phyloP scores from a whole-genome alignment of 352 stramenopile species.

The Globisporangium radiosum region DNA sequence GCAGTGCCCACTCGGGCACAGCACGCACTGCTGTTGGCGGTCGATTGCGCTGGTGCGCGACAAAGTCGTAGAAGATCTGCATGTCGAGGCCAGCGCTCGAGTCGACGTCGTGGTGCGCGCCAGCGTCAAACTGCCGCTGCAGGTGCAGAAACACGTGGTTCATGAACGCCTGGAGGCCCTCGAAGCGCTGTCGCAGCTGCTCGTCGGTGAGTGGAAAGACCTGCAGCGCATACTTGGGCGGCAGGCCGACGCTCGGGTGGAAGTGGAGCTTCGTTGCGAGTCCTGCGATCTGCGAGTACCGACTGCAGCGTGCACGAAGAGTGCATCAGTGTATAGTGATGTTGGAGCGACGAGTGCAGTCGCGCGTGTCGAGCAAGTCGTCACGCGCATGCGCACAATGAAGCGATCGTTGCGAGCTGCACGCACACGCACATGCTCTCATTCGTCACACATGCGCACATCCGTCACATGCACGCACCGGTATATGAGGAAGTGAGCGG shows the following conservation, averaged over 20 bases:
- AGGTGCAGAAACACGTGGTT: slow-evolving; percentile 42
- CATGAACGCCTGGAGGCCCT: slow-evolving; percentile 54
- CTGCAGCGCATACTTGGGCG: slow-evolving; percentile 76
- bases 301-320: slow-evolving; percentile 11
- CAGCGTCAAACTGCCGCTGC: slow-evolving; percentile 32
- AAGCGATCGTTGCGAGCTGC: background rate
- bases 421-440: background rate
- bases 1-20: slow-evolving; percentile 57
- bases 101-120: slow-evolving; percentile 52
- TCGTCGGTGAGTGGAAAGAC: slow-evolving; percentile 60
- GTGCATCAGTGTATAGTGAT: background rate
- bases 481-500: slow-evolving; percentile 60
- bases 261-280: slow-evolving; percentile 61
- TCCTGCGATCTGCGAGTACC: slow-evolving; percentile 69
- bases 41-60: slow-evolving; percentile 55
- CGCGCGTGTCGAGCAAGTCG: no score
- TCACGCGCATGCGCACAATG: background rate
- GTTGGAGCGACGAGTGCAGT: no score
- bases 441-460: no score
- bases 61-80: slow-evolving; percentile 80
- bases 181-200: slow-evolving; percentile 62
- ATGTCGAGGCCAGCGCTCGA: slow-evolving; percentile 67
- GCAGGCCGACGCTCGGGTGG: slow-evolving; percentile 56
- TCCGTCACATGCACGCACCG: slow-evolving; percentile 13
- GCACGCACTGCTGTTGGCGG: slow-evolving; percentile 39